Conservation (phyloP, 176 grass and related monocot species). For the Otatea glauca region DNA sequence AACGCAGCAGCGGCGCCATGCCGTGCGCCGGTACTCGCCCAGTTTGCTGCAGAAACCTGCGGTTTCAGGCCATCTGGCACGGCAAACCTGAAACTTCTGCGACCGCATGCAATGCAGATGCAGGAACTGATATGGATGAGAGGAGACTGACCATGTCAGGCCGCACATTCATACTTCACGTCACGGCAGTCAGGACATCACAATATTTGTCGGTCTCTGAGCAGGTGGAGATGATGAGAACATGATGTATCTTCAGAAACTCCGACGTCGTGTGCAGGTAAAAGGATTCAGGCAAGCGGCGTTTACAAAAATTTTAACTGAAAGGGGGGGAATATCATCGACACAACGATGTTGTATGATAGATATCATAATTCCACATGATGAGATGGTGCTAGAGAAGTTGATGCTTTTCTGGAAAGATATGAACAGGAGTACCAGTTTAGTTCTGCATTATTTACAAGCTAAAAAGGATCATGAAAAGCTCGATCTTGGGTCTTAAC, state of each 20-base stretch:
- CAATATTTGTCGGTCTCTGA: neutral
- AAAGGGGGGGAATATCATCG: neutral
- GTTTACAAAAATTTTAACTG: neutral
- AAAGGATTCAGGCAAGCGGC: neutral
- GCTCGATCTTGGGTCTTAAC: neutral
- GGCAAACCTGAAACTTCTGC: constrained; percentile 20
- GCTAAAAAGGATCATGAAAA: neutral
- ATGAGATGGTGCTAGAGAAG: neutral
- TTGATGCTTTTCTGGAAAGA: neutral
- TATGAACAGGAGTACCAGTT: neutral
- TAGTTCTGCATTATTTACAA: neutral
- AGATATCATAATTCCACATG: neutral
- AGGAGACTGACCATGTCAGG: neutral
- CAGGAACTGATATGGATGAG: constrained; percentile 6
- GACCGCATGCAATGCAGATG: neutral
- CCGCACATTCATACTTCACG: neutral
- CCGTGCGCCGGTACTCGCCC: constrained; percentile 38
- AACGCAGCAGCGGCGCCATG: constrained; percentile 36
- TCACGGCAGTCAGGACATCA: neutral
- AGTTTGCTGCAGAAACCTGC: constrained; percentile 12
- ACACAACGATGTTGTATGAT: neutral
- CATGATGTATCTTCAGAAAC: neutral
- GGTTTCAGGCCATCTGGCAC: constrained; percentile 28
- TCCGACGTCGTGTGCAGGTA: neutral
- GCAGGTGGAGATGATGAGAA: neutral